These are phyloP conservation scores for Sparassis latifolia DNA, from an alignment of 1,284 basidiomycete species.

Conservation along the genomic window DNA sequence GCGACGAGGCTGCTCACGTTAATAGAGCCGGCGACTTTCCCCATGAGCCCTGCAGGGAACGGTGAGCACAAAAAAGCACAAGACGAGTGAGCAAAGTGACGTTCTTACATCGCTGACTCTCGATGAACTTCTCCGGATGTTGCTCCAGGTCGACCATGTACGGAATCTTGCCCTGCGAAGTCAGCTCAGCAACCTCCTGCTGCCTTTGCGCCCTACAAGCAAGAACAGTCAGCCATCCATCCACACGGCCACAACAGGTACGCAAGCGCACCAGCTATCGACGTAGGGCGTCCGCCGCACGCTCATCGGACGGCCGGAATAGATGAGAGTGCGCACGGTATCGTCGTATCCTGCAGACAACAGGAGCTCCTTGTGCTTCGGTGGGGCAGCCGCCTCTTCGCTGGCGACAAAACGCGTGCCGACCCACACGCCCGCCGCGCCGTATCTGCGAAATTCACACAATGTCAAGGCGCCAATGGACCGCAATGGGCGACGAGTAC, in stretches of 20 bases:
- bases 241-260: not conserved
- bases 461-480: not conserved
- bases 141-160: constrained; percentile 66
- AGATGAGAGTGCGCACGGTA: constrained; percentile 67
- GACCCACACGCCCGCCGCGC: constrained; percentile 83
- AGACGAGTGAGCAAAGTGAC: not conserved
- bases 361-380: constrained; percentile 71
- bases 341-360: constrained; percentile 67
- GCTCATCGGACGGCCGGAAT: constrained; percentile 80
- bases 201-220: constrained; percentile 48
- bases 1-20: constrained; percentile 31
- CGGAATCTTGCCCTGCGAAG: constrained; percentile 67
- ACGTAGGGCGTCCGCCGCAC: constrained; percentile 78
- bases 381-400: constrained; percentile 75
- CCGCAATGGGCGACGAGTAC: constrained; percentile 14
- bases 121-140: constrained; percentile 62
- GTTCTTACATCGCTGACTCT: constrained; percentile 50
- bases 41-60: constrained; percentile 65
- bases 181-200: constrained; percentile 53
- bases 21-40: constrained; percentile 77
- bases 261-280: constrained; percentile 44
- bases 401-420: constrained; percentile 89
- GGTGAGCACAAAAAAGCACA: not conserved
- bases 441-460: constrained; percentile 34
- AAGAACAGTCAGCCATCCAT: not conserved